Conservation (phyloP, 306 rosid species). For the Glycine latifolia region DNA sequence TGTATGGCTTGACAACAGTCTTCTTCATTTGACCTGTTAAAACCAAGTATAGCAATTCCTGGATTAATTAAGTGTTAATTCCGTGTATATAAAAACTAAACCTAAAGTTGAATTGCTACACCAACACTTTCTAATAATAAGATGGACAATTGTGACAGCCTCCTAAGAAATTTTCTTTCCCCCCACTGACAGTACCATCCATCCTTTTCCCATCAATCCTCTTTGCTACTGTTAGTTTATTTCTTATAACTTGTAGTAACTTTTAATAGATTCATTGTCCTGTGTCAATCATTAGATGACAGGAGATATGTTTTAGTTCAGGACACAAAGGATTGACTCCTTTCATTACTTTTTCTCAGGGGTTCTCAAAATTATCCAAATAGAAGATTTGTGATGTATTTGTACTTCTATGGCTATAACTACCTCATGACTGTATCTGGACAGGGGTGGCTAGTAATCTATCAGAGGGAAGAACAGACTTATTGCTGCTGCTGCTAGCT, state of each 20-base stretch:
- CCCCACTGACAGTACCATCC: not conserved
- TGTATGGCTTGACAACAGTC: not conserved
- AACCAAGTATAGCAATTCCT: no score
- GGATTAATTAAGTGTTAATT: no score
- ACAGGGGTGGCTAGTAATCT: no score
- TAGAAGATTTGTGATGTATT: no score
- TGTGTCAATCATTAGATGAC: conserved; percentile 11
- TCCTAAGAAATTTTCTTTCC: conserved; percentile 5
- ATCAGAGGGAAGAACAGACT: no score
- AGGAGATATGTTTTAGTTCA: conserved; percentile 2
- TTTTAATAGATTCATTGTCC: conserved; percentile 5
- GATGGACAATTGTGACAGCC: conserved; percentile 9
- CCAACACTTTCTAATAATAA: not conserved
- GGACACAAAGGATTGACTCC: conserved; percentile 1
- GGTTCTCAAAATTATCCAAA: no score
- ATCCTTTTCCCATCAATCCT: not conserved
- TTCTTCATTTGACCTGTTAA: not conserved
- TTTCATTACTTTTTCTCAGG: not conserved
- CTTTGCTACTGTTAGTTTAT: not conserved
- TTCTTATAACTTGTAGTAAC: conserved; percentile 8
- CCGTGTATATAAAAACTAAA: not conserved
- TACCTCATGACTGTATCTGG: no score
- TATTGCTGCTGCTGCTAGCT: no score
- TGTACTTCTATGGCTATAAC: no score
- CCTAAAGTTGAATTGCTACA: conserved; percentile 19